These are phyloP conservation scores for Phytopythium montanum DNA, from an alignment of 352 stramenopile genomes.

Conservation along the genomic window DNA sequence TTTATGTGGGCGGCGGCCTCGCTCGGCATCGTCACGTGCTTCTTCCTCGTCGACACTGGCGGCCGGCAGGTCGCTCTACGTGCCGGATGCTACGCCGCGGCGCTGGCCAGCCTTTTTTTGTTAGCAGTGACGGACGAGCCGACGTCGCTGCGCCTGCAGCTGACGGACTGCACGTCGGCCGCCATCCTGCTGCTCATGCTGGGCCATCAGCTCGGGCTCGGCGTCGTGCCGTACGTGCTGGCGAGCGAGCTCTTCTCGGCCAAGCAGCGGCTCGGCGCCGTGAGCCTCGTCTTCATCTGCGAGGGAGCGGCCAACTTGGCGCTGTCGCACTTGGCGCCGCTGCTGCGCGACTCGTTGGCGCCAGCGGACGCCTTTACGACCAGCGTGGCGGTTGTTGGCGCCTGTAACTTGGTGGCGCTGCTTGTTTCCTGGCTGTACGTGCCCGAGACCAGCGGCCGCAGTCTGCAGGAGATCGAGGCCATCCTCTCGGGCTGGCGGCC, in stretches of 20 bases:
- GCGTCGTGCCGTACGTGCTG: constrained; percentile 50
- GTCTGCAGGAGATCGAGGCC: constrained; percentile 78
- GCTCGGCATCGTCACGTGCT: constrained; percentile 46
- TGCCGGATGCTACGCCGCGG: constrained; percentile 54
- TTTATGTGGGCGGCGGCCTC: constrained; percentile 38
- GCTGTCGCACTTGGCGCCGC: constrained; percentile 30
- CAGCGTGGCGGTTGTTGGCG: constrained; percentile 30
- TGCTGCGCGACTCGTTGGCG: constrained; percentile 28
- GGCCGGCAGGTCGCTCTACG: constrained; percentile 49
- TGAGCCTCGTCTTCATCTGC: constrained; percentile 67
- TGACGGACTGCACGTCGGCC: constrained; percentile 58
- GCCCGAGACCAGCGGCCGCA: constrained; percentile 70
- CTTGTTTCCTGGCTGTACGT: constrained; percentile 64
- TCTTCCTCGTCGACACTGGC: constrained; percentile 64
- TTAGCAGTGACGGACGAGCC: constrained; percentile 16
- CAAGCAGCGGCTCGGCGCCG: constrained; percentile 50
- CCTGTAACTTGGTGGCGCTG: constrained; percentile 39
- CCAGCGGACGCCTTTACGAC: constrained; percentile 43
- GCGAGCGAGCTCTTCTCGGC: constrained; percentile 72
- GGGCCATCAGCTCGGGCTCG: constrained; percentile 62
- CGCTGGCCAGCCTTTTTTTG: constrained; percentile 40
- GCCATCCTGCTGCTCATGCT: constrained; percentile 59
- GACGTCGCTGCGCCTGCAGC: constrained; percentile 22
- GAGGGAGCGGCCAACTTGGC: constrained; percentile 41
- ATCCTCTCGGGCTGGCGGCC: constrained; percentile 72